Evolutionary conservation across 805 yeast species (phyloP), one percentile per base, ranked within the genome.

Genomic region (Suhomyces sp.): DNA sequence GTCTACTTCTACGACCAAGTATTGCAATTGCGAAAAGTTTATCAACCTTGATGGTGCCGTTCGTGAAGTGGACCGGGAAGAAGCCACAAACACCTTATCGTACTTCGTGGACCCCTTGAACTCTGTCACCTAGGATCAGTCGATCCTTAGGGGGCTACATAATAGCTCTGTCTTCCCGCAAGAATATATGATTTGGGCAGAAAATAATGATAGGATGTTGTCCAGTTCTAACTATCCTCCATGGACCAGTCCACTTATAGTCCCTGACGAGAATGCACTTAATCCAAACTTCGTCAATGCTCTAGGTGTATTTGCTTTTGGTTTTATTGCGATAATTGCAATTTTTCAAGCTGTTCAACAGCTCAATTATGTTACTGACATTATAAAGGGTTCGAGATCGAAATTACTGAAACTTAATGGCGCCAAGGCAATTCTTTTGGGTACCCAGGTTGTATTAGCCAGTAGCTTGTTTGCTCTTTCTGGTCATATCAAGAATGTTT

Each of bases 281-380:
- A 53, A 57, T 25, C 60, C 60, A 1, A 44, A 49, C 17, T 56
- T 56, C 31, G 31, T 54, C 20, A 31, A 48, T 12, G 36, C 44
- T 11, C 41, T 52, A 12, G 36, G 39, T n/a, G 36, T 44, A 17
- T 28, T 21, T 21, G n/a, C n/a, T n/a, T n/a, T n/a, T n/a, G n/a
- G n/a, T n/a, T n/a, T n/a, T n/a, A n/a, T n/a, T n/a, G n/a, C n/a
- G n/a, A n/a, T n/a, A n/a, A n/a, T n/a, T n/a, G 26, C 31, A 44
- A 25, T 41, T 50, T 8, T 43, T 39, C 47, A 44, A 32, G 28
- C 25, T 33, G 13, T 35, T 42, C 30, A 45, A 19, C 20, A 12
- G 25, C 13, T 19, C 19, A 13, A 12, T n/a, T n/a, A n/a, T n/a
- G n/a, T n/a, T n/a, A n/a, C n/a, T n/a, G 14, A 19, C 26, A 2